Conservation (phyloP, 2,329 filamentous ascomycete genomes). For the Colletotrichum ledebouriae region DNA sequence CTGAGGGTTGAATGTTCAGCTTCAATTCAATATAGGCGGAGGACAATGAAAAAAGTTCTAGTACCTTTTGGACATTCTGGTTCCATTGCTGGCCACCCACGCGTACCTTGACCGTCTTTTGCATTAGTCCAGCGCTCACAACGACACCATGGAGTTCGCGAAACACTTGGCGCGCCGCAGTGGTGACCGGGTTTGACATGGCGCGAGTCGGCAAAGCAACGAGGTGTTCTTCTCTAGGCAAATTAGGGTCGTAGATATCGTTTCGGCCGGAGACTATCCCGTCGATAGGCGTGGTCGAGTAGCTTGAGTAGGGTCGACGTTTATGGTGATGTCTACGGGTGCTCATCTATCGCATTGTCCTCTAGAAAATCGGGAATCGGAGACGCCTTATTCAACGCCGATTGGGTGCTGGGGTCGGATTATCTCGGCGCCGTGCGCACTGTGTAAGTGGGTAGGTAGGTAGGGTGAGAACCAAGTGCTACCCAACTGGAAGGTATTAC, state of each 20-base stretch:
- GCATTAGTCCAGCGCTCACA: constrained; percentile 82
- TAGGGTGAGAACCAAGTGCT: too few species aligned
- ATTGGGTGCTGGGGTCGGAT: neutral
- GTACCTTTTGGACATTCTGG: constrained; percentile 44
- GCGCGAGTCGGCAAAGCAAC: neutral
- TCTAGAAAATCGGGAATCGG: neutral
- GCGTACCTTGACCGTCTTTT: constrained; percentile 83
- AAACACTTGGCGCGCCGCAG: constrained; percentile 58
- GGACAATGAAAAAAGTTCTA: too few species aligned
- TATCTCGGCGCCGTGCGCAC: neutral
- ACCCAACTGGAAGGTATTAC: too few species aligned
- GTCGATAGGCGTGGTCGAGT: too few species aligned
- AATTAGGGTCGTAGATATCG: too few species aligned
- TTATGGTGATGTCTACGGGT: too few species aligned
- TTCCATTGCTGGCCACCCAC: constrained; percentile 81
- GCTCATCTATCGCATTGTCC: too few species aligned
- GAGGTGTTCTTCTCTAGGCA: too few species aligned
- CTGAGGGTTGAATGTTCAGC: constrained; percentile 52
- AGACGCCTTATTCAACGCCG: neutral
- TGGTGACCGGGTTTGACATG: constrained; percentile 54
- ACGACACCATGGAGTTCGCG: constrained; percentile 76
- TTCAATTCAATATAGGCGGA: too few species aligned
- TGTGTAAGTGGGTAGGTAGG: too few species aligned
- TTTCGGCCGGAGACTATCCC: too few species aligned
- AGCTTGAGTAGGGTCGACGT: too few species aligned